These are phyloP conservation scores for Diaporthe vaccinii DNA, from an alignment of 2,329 filamentous ascomycete genomes.

Conservation along the genomic window DNA sequence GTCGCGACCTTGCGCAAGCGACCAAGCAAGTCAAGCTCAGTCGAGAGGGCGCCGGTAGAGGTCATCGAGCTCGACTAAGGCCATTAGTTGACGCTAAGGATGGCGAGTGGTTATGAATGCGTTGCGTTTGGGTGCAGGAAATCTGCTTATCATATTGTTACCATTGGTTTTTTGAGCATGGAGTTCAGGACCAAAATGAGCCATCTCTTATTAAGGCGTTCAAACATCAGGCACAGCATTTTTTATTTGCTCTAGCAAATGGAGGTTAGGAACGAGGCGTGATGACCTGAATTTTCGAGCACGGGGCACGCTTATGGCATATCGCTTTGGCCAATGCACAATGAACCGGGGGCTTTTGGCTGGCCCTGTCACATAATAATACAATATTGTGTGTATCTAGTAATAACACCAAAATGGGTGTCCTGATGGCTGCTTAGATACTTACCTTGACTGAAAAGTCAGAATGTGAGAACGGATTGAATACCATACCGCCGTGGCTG, in stretches of 20 bases:
- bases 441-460: not conserved
- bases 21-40: slow-evolving; percentile 19
- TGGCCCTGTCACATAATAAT: not conserved
- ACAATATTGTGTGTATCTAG: slow-evolving; percentile 16
- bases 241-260: not conserved
- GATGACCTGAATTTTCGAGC: not conserved
- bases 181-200: slow-evolving; percentile 31
- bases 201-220: not conserved
- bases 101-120: not conserved
- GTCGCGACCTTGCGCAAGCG: slow-evolving; percentile 27
- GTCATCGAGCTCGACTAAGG: slow-evolving; percentile 40
- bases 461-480: not conserved
- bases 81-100: too few species aligned
- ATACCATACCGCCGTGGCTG: not conserved
- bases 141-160: not conserved
- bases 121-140: slow-evolving; percentile 18
- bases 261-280: not conserved
- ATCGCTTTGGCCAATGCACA: slow-evolving; percentile 1
- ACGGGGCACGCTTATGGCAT: not conserved
- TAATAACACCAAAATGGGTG: not conserved
- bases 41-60: slow-evolving; percentile 34
- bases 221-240: slow-evolving; percentile 1
- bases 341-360: slow-evolving; percentile 7
- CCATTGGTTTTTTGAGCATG: slow-evolving; percentile 32
- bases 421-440: not conserved